phyloP scores from a whole-genome alignment of 1,139 yeast genomes.

The Pichia sp. region DNA sequence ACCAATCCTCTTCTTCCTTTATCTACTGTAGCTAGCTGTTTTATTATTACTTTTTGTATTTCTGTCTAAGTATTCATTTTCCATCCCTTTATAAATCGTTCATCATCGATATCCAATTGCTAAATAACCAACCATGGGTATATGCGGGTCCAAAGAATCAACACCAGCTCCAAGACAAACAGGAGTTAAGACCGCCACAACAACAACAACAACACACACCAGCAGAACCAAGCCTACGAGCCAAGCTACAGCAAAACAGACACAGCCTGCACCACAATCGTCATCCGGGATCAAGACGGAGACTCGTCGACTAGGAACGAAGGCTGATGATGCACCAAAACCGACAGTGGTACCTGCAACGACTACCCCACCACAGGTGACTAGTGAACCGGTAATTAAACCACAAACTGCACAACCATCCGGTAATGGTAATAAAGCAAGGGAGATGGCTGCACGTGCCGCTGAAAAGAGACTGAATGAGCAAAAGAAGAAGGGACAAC shows the following conservation, averaged over 20 bases:
- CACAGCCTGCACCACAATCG: not conserved
- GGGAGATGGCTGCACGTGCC: conserved; percentile 31
- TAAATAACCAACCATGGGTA: conserved; percentile 20
- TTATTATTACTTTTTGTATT: no score
- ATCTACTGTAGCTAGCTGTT: no score
- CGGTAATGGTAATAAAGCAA: conserved; percentile 21
- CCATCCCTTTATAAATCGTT: no score
- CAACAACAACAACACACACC: no score
- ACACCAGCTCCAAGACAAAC: not conserved
- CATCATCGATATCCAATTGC: no score
- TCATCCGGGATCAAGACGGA: conserved; percentile 1
- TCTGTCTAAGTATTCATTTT: no score
- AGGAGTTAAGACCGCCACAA: not conserved
- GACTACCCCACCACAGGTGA: no score
- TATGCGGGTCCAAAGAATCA: conserved; percentile 17
- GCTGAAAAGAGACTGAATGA: conserved; percentile 26
- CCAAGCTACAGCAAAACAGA: no score
- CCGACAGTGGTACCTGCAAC: no score
- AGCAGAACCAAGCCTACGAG: no score
- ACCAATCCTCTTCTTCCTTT: no score
- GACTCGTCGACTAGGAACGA: conserved; percentile 3
- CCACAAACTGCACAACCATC: not conserved
- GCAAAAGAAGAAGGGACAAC: conserved; percentile 16
- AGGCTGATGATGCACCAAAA: not conserved
- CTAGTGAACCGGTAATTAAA: no score